Base-by-base conservation (phyloP, 1,139 yeast species). In the Maudiozyma humilis region DNA sequence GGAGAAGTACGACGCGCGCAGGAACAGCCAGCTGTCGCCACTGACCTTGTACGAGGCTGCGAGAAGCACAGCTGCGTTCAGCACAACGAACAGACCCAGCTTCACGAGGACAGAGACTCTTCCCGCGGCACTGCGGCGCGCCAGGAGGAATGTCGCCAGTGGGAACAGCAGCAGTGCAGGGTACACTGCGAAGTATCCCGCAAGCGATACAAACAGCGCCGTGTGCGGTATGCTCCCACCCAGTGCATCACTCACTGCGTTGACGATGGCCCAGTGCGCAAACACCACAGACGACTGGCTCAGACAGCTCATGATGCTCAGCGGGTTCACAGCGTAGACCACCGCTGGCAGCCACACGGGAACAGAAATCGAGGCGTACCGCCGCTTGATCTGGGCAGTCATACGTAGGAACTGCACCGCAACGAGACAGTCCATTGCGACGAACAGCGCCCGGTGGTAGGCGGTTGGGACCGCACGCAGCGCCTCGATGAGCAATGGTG, bases 301-400 rank as follows among this genome's bases (percentile, higher is more conserved):
- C 41, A 84, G 68, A 41, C 80, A 75, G 12, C 89, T 73, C 45
- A 87, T 63, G 1, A 89, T 64, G 12, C 79, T 67, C 56, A 89
- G 69, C 2, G 99, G 99, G 59, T 88, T 91, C 61, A 87, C 74
- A 40, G 84, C 70, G 60, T 83, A 89, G 47, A 83, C 72, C 15
- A 80, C 66, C 0, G 80, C 77, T 19, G 81, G 70, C 38, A 76
- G 58, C 59, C 70, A 69, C 35, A 72, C 70, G 32, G 66, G 55
- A 47, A 70, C 66, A 0, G 64, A 66, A 10, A 35, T 42, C 1
- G 48, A 49, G 34, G 63, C 49, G 37, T 56, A 48, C n/a, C 16
- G 14, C 41, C 59, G 52, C 8, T 38, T 35, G 2, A 37, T 19
- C 15, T 35, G 16, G 12, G 7, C 20, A 4, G 73, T 64, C 23